These are phyloP conservation scores for Teratosphaeria viscida DNA, from an alignment of 2,329 filamentous ascomycete genomes.

Conservation along the genomic window DNA sequence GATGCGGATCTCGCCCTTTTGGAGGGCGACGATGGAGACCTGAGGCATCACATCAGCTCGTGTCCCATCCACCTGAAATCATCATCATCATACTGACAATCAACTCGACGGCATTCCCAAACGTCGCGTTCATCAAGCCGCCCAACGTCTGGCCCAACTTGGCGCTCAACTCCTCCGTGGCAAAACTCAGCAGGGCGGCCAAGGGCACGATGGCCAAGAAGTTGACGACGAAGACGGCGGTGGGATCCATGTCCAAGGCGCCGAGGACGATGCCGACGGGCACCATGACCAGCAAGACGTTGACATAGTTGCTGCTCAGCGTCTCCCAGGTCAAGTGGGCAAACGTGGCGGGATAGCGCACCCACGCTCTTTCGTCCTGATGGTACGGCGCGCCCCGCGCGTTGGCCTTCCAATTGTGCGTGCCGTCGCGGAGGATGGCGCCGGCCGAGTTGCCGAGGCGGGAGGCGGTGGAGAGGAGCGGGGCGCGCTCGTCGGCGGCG, in stretches of 20 bases:
- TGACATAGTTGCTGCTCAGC: conserved; percentile 47
- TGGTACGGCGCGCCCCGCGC: conserved; percentile 8
- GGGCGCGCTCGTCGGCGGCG: conserved; percentile 9
- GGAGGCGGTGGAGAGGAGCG: conserved; percentile 11
- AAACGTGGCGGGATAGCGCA: conserved; percentile 23
- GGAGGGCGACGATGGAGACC: conserved; percentile 87
- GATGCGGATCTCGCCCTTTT: conserved; percentile 77
- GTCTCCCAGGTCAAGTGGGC: conserved; percentile 31
- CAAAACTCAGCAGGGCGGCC: conserved; percentile 63
- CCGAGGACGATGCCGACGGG: conserved; percentile 63
- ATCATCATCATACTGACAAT: conserved; percentile 38
- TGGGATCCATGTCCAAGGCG: conserved; percentile 50
- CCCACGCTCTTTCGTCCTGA: conserved; percentile 22
- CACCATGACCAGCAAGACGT: conserved; percentile 63
- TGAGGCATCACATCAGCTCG: conserved; percentile 25
- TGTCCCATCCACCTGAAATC: too few relatives aligned
- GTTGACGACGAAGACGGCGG: conserved; percentile 63
- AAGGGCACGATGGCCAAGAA: conserved; percentile 72
- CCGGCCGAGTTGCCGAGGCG: conserved; percentile 8
- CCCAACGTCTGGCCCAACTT: conserved; percentile 65
- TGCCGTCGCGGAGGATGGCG: conserved; percentile 3
- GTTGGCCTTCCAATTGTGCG: conserved; percentile 1
- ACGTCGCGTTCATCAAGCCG: conserved; percentile 64
- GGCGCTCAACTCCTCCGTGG: conserved; percentile 64
- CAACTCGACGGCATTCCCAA: conserved; percentile 70